Evolutionary conservation across 2,329 filamentous ascomycete genomes (phyloP).

Genomic region (Raffaelea albimanens): DNA sequence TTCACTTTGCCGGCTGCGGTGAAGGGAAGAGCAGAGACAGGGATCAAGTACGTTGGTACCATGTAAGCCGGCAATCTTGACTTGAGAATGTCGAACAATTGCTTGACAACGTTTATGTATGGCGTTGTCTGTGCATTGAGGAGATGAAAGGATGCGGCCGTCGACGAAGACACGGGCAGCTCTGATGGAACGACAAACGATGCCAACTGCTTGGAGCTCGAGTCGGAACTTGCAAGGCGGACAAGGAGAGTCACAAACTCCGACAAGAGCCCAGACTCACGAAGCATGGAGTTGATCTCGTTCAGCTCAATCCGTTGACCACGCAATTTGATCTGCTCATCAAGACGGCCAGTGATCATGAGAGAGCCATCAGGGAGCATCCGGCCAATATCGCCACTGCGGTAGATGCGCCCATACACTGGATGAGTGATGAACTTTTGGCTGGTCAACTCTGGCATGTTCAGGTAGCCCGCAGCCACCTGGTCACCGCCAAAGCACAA

Average conservation of each 20-base stretch:
- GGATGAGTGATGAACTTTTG: conserved; percentile 63
- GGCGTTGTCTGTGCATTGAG: conserved; percentile 25
- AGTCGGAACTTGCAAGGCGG: conserved; percentile 22
- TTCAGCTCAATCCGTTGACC: conserved; percentile 72
- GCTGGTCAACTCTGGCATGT: conserved; percentile 50
- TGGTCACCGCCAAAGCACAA: conserved; percentile 82
- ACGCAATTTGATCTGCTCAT: conserved; percentile 74
- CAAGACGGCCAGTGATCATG: conserved; percentile 61
- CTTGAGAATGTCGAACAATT: conserved; percentile 45
- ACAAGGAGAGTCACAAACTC: conserved; percentile 58
- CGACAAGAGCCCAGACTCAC: conserved; percentile 39
- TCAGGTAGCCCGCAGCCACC: conserved; percentile 66
- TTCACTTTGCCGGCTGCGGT: conserved; percentile 71
- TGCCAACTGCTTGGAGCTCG: conserved; percentile 44
- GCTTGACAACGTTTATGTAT: conserved; percentile 18
- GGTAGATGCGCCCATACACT: conserved; percentile 63
- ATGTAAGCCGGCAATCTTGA: conserved; percentile 62
- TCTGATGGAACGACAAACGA: conserved; percentile 55
- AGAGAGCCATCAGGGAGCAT: conserved; percentile 70
- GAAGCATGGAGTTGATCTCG: conserved; percentile 59
- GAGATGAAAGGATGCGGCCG: conserved; percentile 21
- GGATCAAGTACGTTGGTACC: conserved; percentile 66
- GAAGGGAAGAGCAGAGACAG: conserved; percentile 58
- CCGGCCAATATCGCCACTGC: conserved; percentile 73
- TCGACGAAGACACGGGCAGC: neutral